Percentiles rank a stretch among this genome's conserved stretches.
phyloP scores from a whole-genome alignment of 2,329 filamentous ascomycete species.

The Cladosporium austrohemisphaericum region DNA sequence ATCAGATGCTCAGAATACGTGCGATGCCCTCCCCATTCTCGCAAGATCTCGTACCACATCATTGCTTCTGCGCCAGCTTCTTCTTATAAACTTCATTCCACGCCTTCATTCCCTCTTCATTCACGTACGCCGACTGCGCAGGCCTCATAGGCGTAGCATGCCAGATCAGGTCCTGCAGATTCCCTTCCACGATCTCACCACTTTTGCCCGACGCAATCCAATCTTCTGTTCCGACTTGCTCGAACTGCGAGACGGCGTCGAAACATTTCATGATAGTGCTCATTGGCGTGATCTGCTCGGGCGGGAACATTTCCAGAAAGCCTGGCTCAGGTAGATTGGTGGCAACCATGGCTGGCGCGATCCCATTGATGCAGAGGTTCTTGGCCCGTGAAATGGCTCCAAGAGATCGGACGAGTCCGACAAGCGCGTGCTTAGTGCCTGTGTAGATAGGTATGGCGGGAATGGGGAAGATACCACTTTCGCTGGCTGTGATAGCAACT shows the following conservation, averaged over 20 bases:
- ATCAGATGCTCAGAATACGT: too few species aligned
- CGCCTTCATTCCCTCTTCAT: constrained; percentile 21
- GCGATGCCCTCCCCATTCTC: not conserved
- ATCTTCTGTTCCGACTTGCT: constrained; percentile 23
- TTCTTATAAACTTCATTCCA: constrained; percentile 30
- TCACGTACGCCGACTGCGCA: constrained; percentile 19
- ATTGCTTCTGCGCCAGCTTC: constrained; percentile 15
- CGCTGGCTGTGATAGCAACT: constrained; percentile 35
- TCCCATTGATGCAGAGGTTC: constrained; percentile 39
- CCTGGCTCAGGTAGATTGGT: constrained; percentile 39
- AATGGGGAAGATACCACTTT: constrained; percentile 34
- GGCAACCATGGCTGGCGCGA: constrained; percentile 39
- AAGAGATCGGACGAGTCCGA: constrained; percentile 38
- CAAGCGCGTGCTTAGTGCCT: constrained; percentile 41
- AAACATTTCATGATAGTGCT: constrained; percentile 40
- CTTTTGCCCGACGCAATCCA: constrained; percentile 26
- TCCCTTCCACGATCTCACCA: constrained; percentile 30
- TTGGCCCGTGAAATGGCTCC: constrained; percentile 34
- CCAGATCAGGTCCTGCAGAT: constrained; percentile 26
- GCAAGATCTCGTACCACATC: constrained; percentile 27
- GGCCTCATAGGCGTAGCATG: constrained; percentile 21
- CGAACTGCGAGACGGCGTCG: constrained; percentile 32
- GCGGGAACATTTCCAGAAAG: constrained; percentile 35
- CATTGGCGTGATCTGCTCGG: constrained; percentile 40
- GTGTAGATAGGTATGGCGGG: constrained; percentile 39